Evolutionary conservation across 495 filamentous ascomycete species (phyloP), one percentile per base, ranked within the genome.

Genomic region (Rhizodiscina lignyota): DNA sequence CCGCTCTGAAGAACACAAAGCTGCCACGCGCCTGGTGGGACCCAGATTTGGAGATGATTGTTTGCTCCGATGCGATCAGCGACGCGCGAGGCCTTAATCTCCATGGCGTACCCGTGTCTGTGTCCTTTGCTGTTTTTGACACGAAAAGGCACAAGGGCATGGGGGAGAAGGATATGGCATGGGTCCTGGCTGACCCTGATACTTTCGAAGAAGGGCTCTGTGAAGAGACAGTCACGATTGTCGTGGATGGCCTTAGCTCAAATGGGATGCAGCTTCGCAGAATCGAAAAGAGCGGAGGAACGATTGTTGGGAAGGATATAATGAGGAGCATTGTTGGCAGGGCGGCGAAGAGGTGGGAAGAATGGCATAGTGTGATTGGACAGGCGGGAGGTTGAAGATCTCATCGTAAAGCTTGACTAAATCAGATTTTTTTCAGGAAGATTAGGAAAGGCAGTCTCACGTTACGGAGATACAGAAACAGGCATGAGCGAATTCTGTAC

Each of bases 1-100:
- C 83, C 16, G 89, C 89, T n/a, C 57, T 97, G 34, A 62, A 63
- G 18, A 70, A 87, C 54, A 86, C 81, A 2, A 67, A 61, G 36
- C 53, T 97, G n/a, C 89, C 89, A 0, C 60, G 57, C 15, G 84
- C 85, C 10, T 75, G 71, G 57, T 96, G 82, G 81, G 85, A 96
- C 58, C 59, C 66, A 5, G 89, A 96, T 49, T 59, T 67, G 10
- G 80, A 91, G 53, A 67, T 59, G 42, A 66, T 92, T 2, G 48
- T 94, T 5, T 94, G 89, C 52, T 76, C 75, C 12, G 68, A 76
- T 37, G 46, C 56, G 30, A 41, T 61, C 21, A 43, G 51, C 0
- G 56, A 70, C 27, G 61, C 70, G 11, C 58, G 46, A 23, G 59
- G 52, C 32, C 47, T 89, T 30, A 54, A 51, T 19, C 59, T 85